Base-by-base conservation (phyloP, 1,284 basidiomycete genomes). In the Marasmius oreades region DNA sequence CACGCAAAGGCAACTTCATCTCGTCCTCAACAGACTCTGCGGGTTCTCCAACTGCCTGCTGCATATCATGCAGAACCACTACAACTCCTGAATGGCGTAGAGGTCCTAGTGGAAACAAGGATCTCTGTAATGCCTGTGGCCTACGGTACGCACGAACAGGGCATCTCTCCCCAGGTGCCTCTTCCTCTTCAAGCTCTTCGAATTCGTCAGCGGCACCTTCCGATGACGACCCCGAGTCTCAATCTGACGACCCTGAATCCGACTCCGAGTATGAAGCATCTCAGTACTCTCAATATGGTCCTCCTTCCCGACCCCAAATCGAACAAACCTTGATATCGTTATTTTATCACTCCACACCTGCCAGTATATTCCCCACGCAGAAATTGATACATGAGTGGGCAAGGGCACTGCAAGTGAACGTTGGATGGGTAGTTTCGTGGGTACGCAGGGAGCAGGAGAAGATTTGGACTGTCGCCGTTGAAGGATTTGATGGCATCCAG, bases 81-180 rank as follows among this genome's bases (percentile, higher is more conserved):
- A 84, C 86, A 53, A 93, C 90, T 63, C 95, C 95, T 0, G 95
- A 98, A 70, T 98, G 95, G 95, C 78, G 95, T 65, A 94, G 96
- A 70, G 92, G 89, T 14, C 88, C 89, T 55, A 90, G 82, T 64
- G 93, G 93, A 14, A 88, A 91, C 70, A 95, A 95, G 74, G 90
- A 94, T 68, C 76, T 95, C 46, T 95, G 93, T 70, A 95, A 95
- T 72, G 93, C 93, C 36, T 92, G 89, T 68, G 89, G 89, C 23
- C 76, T 92, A 57, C 84, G 89, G 42, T 42, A 42, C 20, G 39
- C 39, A 42, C 39, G 39, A 7, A 42, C 39, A 16, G 39, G 39
- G 6, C 39, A 42, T 16, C 39, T 42, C 28, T 31, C 28, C 28
- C 28, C 28, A 31, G 28, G 28, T 31, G 10, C 28, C 28, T 31